Evolutionary conservation across 2,329 filamentous ascomycete genomes (phyloP), one percentile per base, ranked within the genome.

Genomic region (Sporothrix humicola): DNA sequence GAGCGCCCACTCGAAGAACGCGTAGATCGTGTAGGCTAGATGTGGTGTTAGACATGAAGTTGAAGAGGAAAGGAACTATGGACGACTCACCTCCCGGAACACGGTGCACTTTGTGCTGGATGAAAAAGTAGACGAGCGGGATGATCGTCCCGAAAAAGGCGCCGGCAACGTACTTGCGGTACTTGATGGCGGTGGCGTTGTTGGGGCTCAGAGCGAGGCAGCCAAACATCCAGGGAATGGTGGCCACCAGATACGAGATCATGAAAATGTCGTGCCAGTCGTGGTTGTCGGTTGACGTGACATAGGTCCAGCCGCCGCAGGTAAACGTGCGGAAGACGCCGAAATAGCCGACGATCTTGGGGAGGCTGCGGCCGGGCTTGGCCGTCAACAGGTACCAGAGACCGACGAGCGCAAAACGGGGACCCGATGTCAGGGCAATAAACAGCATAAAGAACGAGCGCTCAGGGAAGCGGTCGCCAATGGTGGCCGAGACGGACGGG

Each of bases 231-330:
- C 96, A 99, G 1, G 96, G 96, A 72, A 99, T 86, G 2, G 96
- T 98, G 48, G 94, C 92, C 63, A 99, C 91, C 73, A 99, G 87
- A 82, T 99, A 99, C 15, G 94, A 97, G 78, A 99, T 98, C 96
- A 99, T 99, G 82, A 99, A 95, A 76, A 98, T 95, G 80, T 99
- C 96, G 82, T 99, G 96, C 95, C 94, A 98, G 82, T 97, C 91
- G 82, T 99, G 96, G 81, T 98, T 94, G 81, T 99, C 96, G 59
- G 96, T 99, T 75, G 96, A 98, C 37, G 96, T 99, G 75, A 99
- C 91, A 82, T 98, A 99, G 71, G 96, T 98, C 95, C 96, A 99
- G 74, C 96, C 96, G 78, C 95, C 96, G 80, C 96, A 99, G 3
- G 94, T 97, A 74, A 98, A 84, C 10, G 95, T 98, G 78, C 96